A percentile compares a stretch with the other conserved stretches of the same genome.
These are phyloP conservation scores for Haplosporangium sp. DNA, from an alignment of 371 early-diverging fungal species.

Conservation along the genomic window DNA sequence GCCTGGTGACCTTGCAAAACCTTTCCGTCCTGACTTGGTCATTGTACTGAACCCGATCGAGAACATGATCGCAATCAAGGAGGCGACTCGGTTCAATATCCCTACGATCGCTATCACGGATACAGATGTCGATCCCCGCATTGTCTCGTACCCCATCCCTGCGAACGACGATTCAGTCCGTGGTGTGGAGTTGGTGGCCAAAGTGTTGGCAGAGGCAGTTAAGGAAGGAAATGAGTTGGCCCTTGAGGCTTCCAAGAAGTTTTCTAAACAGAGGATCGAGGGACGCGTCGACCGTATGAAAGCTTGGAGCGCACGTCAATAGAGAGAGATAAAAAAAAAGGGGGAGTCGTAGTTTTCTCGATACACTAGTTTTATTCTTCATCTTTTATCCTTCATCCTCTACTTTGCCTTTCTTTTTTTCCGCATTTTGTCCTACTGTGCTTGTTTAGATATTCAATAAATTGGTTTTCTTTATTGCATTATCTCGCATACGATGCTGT, in stretches of 20 bases:
- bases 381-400: too few species aligned
- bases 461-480: too few species aligned
- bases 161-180: conserved; percentile 93
- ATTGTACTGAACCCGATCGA: conserved; percentile 88
- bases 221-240: conserved; percentile 67
- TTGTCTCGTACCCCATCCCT: conserved; percentile 95
- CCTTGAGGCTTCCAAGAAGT: conserved; percentile 21
- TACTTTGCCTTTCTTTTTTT: too few species aligned
- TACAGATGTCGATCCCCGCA: conserved; percentile 91
- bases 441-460: too few species aligned
- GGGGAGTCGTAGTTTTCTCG: neutral
- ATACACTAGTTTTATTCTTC: neutral
- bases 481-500: too few species aligned
- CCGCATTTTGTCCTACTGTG: too few species aligned
- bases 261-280: conserved; percentile 37
- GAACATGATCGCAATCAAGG: conserved; percentile 83
- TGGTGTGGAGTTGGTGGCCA: conserved; percentile 87
- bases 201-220: conserved; percentile 83
- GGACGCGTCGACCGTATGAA: conserved; percentile 49
- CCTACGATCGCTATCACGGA: conserved; percentile 95
- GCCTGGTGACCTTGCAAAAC: conserved; percentile 62
- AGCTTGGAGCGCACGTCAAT: conserved; percentile 31
- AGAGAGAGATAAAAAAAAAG: conserved; percentile 3
- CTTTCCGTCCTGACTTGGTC: conserved; percentile 90
- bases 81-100: conserved; percentile 83